A percentile compares a stretch with the other conserved stretches of the same genome.
phyloP scores from a whole-genome alignment of 352 stramenopile species.

The Peronospora farinosa region DNA sequence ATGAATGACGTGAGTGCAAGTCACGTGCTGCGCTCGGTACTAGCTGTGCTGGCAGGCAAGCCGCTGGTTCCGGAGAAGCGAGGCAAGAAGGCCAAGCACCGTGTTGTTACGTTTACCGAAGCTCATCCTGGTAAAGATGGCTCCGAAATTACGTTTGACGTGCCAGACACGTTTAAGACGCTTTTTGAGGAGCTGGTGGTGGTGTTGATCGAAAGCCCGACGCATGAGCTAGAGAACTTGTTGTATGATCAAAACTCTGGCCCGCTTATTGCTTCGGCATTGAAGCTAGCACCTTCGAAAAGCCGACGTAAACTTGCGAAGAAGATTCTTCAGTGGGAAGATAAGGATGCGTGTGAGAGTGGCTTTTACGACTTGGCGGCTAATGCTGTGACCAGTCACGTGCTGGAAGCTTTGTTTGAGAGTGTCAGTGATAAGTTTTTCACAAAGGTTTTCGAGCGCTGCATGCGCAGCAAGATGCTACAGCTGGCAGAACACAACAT shows the following conservation, averaged over 20 bases:
- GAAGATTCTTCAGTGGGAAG: conserved; percentile 66
- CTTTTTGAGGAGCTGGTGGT: conserved; percentile 56
- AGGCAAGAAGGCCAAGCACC: conserved; percentile 78
- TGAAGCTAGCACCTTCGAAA: conserved; percentile 53
- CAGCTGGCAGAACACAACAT: conserved; percentile 69
- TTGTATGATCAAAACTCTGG: conserved; percentile 74
- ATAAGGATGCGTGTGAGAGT: conserved; percentile 41
- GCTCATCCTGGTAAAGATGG: conserved; percentile 32
- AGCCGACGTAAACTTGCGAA: conserved; percentile 46
- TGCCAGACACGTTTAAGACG: conserved; percentile 50
- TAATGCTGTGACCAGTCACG: conserved; percentile 70
- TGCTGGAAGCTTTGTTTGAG: conserved; percentile 61
- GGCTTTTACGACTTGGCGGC: conserved; percentile 64
- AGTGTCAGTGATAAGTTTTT: conserved; percentile 65
- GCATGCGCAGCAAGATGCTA: conserved; percentile 51
- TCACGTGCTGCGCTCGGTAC: conserved; percentile 70
- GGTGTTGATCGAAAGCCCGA: conserved; percentile 36
- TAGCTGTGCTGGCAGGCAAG: conserved; percentile 58
- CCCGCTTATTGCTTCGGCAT: conserved; percentile 52
- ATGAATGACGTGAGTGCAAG: conserved; percentile 85
- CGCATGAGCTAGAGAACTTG: conserved; percentile 46
- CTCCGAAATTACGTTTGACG: conserved; percentile 31
- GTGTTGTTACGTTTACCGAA: conserved; percentile 55
- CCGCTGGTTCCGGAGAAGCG: conserved; percentile 68
- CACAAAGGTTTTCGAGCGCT: conserved; percentile 55